Evolutionary conservation across 208 protist genomes (phyloP).

Genomic region (Kentomonas sorsogonicus): DNA sequence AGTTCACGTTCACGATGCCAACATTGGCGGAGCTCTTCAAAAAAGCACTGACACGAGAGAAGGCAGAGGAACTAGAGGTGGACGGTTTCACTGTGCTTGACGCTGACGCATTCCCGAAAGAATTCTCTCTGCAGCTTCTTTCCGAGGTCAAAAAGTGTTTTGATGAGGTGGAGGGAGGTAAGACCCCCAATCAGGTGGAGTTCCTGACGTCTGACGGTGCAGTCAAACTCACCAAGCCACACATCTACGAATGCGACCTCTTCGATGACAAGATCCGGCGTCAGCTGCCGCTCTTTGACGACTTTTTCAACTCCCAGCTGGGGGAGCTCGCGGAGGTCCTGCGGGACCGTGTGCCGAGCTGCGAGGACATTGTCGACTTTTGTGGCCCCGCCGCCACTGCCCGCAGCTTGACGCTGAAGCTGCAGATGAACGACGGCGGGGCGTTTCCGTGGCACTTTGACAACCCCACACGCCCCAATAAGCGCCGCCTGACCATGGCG

Average conservation of each 20-base stretch:
- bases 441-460: slow-evolving; percentile 60
- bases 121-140: slow-evolving; percentile 19
- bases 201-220: slow-evolving; percentile 33
- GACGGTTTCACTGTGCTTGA: slow-evolving; percentile 33
- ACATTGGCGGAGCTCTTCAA: slow-evolving; percentile 15
- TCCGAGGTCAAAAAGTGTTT: slow-evolving; percentile 30
- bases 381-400: slow-evolving; percentile 11
- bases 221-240: slow-evolving; percentile 39
- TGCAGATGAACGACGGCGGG: slow-evolving; percentile 52
- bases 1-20: not conserved
- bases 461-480: slow-evolving; percentile 44
- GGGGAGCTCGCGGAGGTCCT: slow-evolving; percentile 29
- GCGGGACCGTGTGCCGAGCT: slow-evolving; percentile 21
- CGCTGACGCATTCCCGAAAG: slow-evolving; percentile 15
- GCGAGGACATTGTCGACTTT: slow-evolving; percentile 28
- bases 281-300: slow-evolving; percentile 28
- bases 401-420: slow-evolving; percentile 33
- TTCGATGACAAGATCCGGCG: slow-evolving; percentile 22
- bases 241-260: slow-evolving; percentile 53
- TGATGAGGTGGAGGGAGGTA: slow-evolving; percentile 22
- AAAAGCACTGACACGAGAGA: slow-evolving; percentile 20
- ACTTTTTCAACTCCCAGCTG: slow-evolving; percentile 28
- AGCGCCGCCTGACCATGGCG: slow-evolving; percentile 44
- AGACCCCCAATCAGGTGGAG: slow-evolving; percentile 33
- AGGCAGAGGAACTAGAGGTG: slow-evolving; percentile 31